Evolutionary conservation across 1,284 basidiomycete species (phyloP), one percentile per base, ranked within the genome.

Genomic region (Psilocybe mexicana): DNA sequence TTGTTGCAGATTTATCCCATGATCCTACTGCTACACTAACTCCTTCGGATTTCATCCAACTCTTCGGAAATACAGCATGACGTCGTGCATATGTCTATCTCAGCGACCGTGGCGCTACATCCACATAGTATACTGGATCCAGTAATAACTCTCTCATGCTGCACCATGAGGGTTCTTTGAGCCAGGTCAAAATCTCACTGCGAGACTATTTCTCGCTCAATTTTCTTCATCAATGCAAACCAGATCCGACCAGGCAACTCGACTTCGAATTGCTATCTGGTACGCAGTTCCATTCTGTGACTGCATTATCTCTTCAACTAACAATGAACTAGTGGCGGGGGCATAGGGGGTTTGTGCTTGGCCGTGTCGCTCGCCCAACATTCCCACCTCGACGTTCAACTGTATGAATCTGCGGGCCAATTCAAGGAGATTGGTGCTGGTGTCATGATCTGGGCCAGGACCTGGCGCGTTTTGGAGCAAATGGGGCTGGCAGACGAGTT

Each of bases 391-490:
- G 67, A 75, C 44, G 76, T 81, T 4, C 70, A 76, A 33, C 66
- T 82, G 1, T 82, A 80, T 64, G 80, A 82, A 65, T 74, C 78
- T 5, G 72, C 80, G 8, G 72, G 69, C 6, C 73, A 71, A 23
- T 80, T 81, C 69, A 76, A 70, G 53, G 80, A 82, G 63, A 79
- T 82, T 28, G 79, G 79, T 4, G 80, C 80, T 8, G 80, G 79
- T 1, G 75, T 81, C 18, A 78, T 76, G 74, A 76, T 81, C 28
- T 79, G 78, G 77, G 68, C 68, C 8, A 60, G 70, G 30, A 72
- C 79, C 10, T 80, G 79, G 79, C 67, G 67, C 36, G 78, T 81
- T 33, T 62, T 82, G 14, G 65, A 75, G 47, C 59, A 67, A 6
- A 72, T 81, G 54, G 77, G 76, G 1, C 66, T 82, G 45, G 72